Conservation (phyloP, 1,139 yeast species). For the Wickerhamomyces sp. region DNA sequence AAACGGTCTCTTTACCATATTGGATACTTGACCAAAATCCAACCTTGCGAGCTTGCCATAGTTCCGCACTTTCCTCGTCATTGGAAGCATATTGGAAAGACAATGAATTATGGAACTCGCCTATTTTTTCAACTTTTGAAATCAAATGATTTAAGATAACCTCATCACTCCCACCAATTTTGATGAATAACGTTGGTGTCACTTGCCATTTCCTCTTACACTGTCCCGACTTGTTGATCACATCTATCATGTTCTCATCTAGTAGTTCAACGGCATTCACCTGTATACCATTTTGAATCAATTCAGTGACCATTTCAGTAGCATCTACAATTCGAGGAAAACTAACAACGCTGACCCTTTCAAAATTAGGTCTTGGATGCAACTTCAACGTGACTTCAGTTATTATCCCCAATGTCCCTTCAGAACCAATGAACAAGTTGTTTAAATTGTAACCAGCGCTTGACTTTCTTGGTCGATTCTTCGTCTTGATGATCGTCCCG, state of each 20-base stretch:
- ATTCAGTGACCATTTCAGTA: slow-evolving; percentile 49
- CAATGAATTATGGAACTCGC: slow-evolving; percentile 9
- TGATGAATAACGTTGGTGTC: slow-evolving; percentile 56
- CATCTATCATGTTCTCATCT: slow-evolving; percentile 51
- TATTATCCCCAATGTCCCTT: slow-evolving; percentile 70
- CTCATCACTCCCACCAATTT: slow-evolving; percentile 52
- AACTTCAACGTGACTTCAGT: slow-evolving; percentile 68
- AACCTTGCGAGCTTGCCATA: slow-evolving; percentile 85
- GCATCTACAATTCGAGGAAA: slow-evolving; percentile 53
- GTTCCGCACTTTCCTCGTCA: slow-evolving; percentile 54
- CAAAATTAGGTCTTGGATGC: slow-evolving; percentile 57
- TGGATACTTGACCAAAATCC: slow-evolving; percentile 49
- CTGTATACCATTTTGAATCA: slow-evolving; percentile 48
- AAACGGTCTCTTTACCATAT: slow-evolving; percentile 38
- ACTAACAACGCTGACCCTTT: slow-evolving; percentile 61
- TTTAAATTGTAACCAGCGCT: slow-evolving; percentile 74
- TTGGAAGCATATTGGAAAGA: slow-evolving; percentile 20
- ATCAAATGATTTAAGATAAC: slow-evolving; percentile 34
- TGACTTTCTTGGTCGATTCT: slow-evolving; percentile 66
- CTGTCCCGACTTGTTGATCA: slow-evolving; percentile 39
- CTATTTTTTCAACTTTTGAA: slow-evolving; percentile 8
- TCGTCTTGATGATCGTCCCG: slow-evolving; percentile 69
- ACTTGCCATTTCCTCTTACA: slow-evolving; percentile 41
- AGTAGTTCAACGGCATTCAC: slow-evolving; percentile 62
- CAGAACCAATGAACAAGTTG: slow-evolving; percentile 63